Conservation (phyloP, 2,329 filamentous ascomycete genomes). For the Verticillium nonalfalfae region DNA sequence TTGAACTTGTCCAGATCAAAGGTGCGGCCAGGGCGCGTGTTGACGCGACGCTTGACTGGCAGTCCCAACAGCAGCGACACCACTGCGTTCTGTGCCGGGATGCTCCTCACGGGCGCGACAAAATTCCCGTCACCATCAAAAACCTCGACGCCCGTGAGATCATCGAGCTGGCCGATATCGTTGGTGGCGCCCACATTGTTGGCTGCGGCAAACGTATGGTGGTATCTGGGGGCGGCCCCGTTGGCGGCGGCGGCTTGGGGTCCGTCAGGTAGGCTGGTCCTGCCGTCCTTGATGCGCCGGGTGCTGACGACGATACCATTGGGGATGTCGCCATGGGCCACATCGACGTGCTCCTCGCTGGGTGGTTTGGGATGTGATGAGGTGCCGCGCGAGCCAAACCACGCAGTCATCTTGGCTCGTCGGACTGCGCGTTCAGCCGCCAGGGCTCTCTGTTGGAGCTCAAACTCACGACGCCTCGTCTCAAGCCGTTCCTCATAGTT, state of each 20-base stretch:
- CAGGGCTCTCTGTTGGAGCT: neutral
- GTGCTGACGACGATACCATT: neutral
- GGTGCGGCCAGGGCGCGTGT: constrained; percentile 33
- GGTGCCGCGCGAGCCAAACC: neutral
- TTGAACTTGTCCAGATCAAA: constrained; percentile 31
- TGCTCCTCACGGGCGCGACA: constrained; percentile 27
- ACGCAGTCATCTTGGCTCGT: neutral
- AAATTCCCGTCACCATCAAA: constrained; percentile 26
- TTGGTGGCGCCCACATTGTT: neutral
- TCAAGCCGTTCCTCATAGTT: neutral
- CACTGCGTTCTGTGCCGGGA: constrained; percentile 32
- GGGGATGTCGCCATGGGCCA: neutral
- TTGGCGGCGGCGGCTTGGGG: neutral
- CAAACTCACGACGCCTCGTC: neutral
- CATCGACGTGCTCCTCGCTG: neutral
- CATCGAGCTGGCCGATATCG: neutral
- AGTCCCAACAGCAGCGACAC: constrained; percentile 26
- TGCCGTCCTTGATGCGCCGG: neutral
- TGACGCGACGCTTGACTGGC: constrained; percentile 30
- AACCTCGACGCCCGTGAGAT: constrained; percentile 21
- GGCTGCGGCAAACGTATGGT: neutral
- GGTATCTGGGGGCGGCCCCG: neutral
- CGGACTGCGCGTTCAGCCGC: neutral
- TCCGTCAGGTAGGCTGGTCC: neutral
- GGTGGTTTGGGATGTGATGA: neutral